phyloP scores from a whole-genome alignment of 768 basidiomycete genomes.

The Aureoboletus auriporus region DNA sequence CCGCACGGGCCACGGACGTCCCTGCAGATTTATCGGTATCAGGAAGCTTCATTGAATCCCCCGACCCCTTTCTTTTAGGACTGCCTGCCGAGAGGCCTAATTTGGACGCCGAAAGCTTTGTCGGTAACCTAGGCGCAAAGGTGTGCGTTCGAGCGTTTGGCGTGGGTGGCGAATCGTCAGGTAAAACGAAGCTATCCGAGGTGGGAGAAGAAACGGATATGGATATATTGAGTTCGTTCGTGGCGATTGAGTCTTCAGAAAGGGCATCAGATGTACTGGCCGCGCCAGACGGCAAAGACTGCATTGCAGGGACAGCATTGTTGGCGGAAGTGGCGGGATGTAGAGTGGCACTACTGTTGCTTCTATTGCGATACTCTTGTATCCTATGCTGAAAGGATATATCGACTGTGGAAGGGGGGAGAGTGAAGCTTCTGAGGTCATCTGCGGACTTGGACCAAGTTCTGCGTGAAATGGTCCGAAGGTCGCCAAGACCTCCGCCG shows the following conservation, averaged over 20 bases:
- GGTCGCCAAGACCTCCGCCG: slow-evolving; percentile 51
- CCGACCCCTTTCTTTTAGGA: slow-evolving; percentile 56
- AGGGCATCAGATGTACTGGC: slow-evolving; percentile 19
- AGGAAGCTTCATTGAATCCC: slow-evolving; percentile 26
- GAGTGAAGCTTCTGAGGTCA: slow-evolving; percentile 58
- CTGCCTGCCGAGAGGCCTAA: slow-evolving; percentile 41
- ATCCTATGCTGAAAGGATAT: slow-evolving; percentile 55
- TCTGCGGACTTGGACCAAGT: slow-evolving; percentile 80
- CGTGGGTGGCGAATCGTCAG: slow-evolving; percentile 36
- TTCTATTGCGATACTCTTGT: slow-evolving; percentile 62
- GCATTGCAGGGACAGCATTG: slow-evolving; percentile 26
- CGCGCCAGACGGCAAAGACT: slow-evolving; percentile 37
- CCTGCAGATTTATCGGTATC: slow-evolving; percentile 29
- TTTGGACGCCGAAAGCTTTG: slow-evolving; percentile 59
- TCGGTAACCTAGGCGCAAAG: slow-evolving; percentile 67
- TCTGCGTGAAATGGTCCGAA: slow-evolving; percentile 64
- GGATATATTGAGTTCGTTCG: slow-evolving; percentile 36
- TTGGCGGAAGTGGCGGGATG: slow-evolving; percentile 33
- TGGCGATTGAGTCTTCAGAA: slow-evolving; percentile 11
- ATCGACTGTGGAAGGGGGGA: slow-evolving; percentile 35
- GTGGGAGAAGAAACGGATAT: slow-evolving; percentile 47
- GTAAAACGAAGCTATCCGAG: slow-evolving; percentile 31
- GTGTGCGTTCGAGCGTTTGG: slow-evolving; percentile 63
- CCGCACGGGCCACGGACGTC: slow-evolving; percentile 17
- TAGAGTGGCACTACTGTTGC: slow-evolving; percentile 51